Evolutionary conservation across 2,329 filamentous ascomycete species (phyloP), one percentile per base, ranked within the genome.

Genomic region (Cordyceps fumosorosea): DNA sequence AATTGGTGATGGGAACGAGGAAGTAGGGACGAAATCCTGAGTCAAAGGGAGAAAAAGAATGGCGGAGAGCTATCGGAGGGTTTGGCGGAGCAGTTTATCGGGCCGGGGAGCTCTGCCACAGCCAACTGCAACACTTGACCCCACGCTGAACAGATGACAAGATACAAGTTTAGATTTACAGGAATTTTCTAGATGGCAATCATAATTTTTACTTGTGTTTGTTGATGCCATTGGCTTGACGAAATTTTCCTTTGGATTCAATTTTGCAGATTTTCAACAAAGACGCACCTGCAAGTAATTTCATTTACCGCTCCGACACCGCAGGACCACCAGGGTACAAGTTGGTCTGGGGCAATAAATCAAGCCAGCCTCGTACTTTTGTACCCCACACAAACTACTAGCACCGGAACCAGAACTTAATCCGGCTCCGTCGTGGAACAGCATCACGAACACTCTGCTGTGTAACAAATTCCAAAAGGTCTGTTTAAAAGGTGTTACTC

Each of bases 31-130:
- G 16, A 44, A 8, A 22, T 34, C 5, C 20, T 56, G 60, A 62
- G 54, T 57, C 60, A 57, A 62, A 6, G 40, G 40, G 47, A 29
- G 26, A 60, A 54, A 60, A 60, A 47, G 54, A n/a, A n/a, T 45
- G 52, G 60, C 60, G 53, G 60, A 54, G 58, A 45, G 58, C 53
- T 51, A 62, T 62, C 54, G 60, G 60, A 62, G 60, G 37, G 53
- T 37, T 37, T 62, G 7, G 54, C 40, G 60, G 60, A 62, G 42
- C 60, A 34, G 29, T 14, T 57, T 57, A 44, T 57, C 54, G 47
- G 40, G 14, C 40, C 14, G 18, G 40, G 3, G 40, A n/a, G 40
- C 40, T 44, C 16, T 44, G 3, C 16, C 16, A 40, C 10, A 44
- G 8, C n/a, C 16, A 32, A n/a, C 16, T 52, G 26, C 40, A 44